Evolutionary conservation across 108 stramenopile genomes (phyloP).

Genomic region (Seminavis robusta): DNA sequence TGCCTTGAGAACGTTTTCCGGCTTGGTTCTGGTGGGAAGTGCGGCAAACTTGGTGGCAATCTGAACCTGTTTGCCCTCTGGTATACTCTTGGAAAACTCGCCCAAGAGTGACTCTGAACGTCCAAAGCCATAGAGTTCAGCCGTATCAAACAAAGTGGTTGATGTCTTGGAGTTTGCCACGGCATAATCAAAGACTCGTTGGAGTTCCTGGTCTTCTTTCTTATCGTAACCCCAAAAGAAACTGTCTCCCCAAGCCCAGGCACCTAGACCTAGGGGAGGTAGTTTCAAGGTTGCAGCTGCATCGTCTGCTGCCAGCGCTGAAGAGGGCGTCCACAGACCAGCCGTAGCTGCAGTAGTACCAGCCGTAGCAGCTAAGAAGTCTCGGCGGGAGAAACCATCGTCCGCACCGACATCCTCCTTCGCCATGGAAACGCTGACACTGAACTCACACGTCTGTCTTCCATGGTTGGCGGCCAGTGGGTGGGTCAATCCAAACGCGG

Average conservation of each 20-base stretch:
- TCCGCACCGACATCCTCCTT: no score
- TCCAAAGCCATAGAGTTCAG: constrained; percentile 83
- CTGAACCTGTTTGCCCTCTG: constrained; percentile 1
- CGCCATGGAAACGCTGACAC: no score
- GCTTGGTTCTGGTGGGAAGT: constrained; percentile 63
- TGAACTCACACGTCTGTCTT: no score
- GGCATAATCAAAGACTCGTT: constrained; percentile 65
- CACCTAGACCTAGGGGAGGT: constrained; percentile 68
- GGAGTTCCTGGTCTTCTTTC: constrained; percentile 58
- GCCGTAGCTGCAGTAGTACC: no score
- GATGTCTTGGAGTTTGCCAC: constrained; percentile 7
- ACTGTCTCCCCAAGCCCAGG: constrained; percentile 88
- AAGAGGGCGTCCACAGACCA: no score
- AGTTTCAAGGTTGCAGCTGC: no score
- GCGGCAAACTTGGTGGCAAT: constrained; percentile 86
- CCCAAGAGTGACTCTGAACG: constrained; percentile 69
- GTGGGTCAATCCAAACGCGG: no score
- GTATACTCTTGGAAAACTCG: constrained; percentile 32
- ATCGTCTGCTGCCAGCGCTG: no score
- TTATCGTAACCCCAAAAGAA: constrained; percentile 81
- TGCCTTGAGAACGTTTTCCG: constrained; percentile 65
- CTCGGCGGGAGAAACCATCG: no score
- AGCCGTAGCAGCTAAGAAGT: no score
- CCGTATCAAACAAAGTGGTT: constrained; percentile 69
- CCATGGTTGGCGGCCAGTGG: no score